Evolutionary conservation across 352 stramenopile genomes (phyloP), one percentile per base, ranked within the genome.

Genomic region (Phytophthora sp.): DNA sequence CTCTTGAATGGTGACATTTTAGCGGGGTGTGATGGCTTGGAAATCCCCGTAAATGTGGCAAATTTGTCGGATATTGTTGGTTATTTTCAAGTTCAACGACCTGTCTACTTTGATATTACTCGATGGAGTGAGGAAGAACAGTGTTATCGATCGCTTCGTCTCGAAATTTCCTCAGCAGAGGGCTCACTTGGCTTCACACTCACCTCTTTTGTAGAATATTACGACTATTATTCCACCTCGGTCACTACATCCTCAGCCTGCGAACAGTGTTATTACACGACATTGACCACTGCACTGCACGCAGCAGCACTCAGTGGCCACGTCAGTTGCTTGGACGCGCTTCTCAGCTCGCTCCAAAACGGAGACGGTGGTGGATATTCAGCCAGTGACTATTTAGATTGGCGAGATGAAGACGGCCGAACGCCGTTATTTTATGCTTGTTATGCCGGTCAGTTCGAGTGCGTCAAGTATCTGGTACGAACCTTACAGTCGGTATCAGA

Each of bases 371-470:
- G 52, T 4, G 58, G 57, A 47, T 72, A 74, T 55, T 57, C 50
- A 8, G 58, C 65, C 4, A 56, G 20, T 15, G 70, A 77, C 4
- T 70, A 80, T 16, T 60, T 90, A 21, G 77, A 88, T 50, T 86
- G 76, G 77, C 62, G 76, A 42, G 80, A 89, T 64, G 76, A 84
- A 41, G 79, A 90, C 49, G 84, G 85, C 3, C 79, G 82, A 0
- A 88, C 82, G 0, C 81, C 85, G 6, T 46, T 93, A 5, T 93
- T 90, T 64, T 93, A 91, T 54, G 82, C 85, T 4, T 90, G 82
- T 36, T 91, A 88, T 49, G 73, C 82, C 0, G 66, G 76, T 1
- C 80, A 93, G 33, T 15, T 84, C 11, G 73, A 79, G 8, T 76
- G 61, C 15, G 73, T 86, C 2, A 51, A 44, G 21, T 85, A 84